Evolutionary conservation across 2,329 filamentous ascomycete species (phyloP).

Genomic region (Trichoderma koningii): DNA sequence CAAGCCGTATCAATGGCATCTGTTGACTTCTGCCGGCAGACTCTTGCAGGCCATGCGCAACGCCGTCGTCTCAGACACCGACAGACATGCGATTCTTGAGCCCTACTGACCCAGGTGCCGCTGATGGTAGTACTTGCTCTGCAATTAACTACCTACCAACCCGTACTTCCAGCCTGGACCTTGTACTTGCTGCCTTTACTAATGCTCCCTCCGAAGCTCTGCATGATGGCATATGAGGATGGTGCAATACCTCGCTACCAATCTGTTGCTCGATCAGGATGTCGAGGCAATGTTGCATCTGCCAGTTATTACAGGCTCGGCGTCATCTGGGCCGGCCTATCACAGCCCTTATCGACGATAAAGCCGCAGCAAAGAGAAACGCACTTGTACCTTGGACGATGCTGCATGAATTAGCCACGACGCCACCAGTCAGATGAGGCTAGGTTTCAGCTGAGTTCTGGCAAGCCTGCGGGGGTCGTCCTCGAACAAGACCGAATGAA

Average conservation of each 20-base stretch:
- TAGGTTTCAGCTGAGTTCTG: slow-evolving; percentile 24
- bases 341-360: slow-evolving; percentile 11
- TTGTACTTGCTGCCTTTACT: background rate
- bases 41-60: background rate
- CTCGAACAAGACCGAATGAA: slow-evolving; percentile 21
- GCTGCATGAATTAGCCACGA: slow-evolving; percentile 20
- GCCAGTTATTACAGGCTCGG: slow-evolving; percentile 10
- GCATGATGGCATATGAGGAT: background rate
- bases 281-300: slow-evolving; percentile 6
- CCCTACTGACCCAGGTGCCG: background rate
- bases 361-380: slow-evolving; percentile 3
- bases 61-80: slow-evolving; percentile 16
- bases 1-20: background rate
- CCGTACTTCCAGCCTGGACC: background rate
- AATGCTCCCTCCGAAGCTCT: slow-evolving; percentile 19
- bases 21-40: background rate
- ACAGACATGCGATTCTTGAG: slow-evolving; percentile 1
- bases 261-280: background rate
- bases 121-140: background rate
- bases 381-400: slow-evolving; percentile 6
- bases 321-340: slow-evolving; percentile 13
- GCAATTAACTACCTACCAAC: background rate
- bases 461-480: slow-evolving; percentile 19
- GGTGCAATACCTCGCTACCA: slow-evolving; percentile 10
- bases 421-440: slow-evolving; percentile 20